Percentiles rank a stretch among this genome's conserved stretches.
Evolutionary conservation across 148 eudicot genomes (phyloP).

Genomic region (Vaccinium darrowii): DNA sequence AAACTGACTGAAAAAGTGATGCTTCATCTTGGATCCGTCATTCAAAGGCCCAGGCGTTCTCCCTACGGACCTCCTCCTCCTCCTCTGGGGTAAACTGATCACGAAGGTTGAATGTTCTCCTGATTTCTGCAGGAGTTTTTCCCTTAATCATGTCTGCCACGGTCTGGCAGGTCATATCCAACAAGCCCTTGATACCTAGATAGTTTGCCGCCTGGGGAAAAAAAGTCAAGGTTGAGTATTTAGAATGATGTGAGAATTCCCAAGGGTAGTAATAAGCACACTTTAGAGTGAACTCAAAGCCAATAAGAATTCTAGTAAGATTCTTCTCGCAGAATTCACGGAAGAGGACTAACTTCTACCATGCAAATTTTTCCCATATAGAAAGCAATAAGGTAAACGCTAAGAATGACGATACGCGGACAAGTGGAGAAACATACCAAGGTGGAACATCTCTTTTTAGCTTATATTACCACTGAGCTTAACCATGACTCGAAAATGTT

Average conservation of each 20-base stretch:
- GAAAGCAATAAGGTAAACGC: neutral
- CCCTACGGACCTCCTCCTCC: conserved; percentile 21
- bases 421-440: neutral
- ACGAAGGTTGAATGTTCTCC: neutral
- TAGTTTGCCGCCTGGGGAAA: conserved; percentile 21
- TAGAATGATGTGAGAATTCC: neutral
- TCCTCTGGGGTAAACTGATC: conserved; percentile 14
- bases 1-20: neutral
- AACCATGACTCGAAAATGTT: neutral
- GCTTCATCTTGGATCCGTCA: neutral
- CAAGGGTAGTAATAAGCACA: neutral
- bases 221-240: neutral
- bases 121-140: conserved; percentile 15
- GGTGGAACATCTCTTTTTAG: neutral
- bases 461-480: neutral
- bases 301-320: neutral
- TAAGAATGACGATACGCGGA: neutral
- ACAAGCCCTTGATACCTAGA: conserved; percentile 20
- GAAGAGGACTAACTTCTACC: neutral
- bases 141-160: conserved; percentile 26
- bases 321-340: neutral
- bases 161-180: conserved; percentile 22
- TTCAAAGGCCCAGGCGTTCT: conserved; percentile 36
- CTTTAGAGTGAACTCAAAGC: neutral
- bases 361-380: neutral